Evolutionary conservation across 2,329 filamentous ascomycete genomes (phyloP).

Genomic region (Aspergillus pseudonomiae): DNA sequence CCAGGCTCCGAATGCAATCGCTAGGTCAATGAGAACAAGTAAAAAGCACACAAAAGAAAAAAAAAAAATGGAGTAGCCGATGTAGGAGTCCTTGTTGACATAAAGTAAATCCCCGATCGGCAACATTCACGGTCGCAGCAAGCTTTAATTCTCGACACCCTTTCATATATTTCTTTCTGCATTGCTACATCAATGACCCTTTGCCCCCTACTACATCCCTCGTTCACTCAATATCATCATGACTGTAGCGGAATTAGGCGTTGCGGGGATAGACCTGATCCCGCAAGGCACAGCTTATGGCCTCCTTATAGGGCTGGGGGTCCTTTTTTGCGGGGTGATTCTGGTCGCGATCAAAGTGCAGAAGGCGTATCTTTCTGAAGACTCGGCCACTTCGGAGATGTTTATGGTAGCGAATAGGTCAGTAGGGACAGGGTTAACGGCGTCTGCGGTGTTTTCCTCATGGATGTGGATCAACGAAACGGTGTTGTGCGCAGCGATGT

Average conservation of each 20-base stretch:
- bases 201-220: background rate
- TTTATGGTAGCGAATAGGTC: slow-evolving; percentile 45
- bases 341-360: slow-evolving; percentile 52
- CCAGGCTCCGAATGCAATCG: background rate
- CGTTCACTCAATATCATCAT: background rate
- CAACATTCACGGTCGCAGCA: background rate
- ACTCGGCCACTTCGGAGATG: slow-evolving; percentile 46
- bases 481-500: slow-evolving; percentile 37
- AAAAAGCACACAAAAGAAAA: background rate
- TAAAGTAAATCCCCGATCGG: slow-evolving; percentile 8
- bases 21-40: background rate
- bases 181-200: background rate
- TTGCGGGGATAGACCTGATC: slow-evolving; percentile 22
- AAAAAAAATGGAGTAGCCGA: background rate
- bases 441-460: slow-evolving; percentile 42
- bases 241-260: slow-evolving; percentile 1
- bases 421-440: slow-evolving; percentile 41
- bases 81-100: background rate
- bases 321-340: slow-evolving; percentile 53
- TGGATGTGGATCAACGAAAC: slow-evolving; percentile 47
- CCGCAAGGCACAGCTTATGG: slow-evolving; percentile 45
- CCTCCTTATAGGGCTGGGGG: slow-evolving; percentile 52
- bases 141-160: background rate
- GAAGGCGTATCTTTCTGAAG: slow-evolving; percentile 33
- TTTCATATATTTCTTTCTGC: background rate